Percentiles rank a stretch among this genome's conserved stretches.
phyloP scores from a whole-genome alignment of 371 early-diverging fungal genomes.

The Choanephora cucurbitarum region DNA sequence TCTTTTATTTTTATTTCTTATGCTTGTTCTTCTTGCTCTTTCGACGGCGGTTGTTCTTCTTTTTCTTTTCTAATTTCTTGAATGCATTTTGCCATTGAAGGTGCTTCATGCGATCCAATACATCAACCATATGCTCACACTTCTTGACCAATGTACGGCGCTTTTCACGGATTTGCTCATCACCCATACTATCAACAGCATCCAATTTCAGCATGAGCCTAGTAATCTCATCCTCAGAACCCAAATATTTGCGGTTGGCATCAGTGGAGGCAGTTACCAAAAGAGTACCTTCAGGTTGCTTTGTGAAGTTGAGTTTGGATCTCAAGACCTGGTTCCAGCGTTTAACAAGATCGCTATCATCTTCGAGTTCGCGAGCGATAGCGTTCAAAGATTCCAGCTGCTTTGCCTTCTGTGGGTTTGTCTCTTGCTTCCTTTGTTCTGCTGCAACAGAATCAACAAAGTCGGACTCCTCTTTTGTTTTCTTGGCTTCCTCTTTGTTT shows the following conservation, averaged over 20 bases:
- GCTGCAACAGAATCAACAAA: constrained; percentile 20
- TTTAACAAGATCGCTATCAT: constrained; percentile 8
- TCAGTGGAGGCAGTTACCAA: constrained; percentile 23
- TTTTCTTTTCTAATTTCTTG: not conserved
- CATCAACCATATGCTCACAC: constrained; percentile 34
- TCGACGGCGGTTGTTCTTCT: not conserved
- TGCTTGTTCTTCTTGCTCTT: not conserved
- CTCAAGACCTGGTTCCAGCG: constrained; percentile 10
- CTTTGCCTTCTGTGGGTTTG: constrained; percentile 11
- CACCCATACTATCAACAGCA: constrained; percentile 36
- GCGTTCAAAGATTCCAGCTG: constrained; percentile 3
- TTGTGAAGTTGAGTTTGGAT: constrained; percentile 10
- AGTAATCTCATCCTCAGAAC: constrained; percentile 35
- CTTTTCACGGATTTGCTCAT: constrained; percentile 30
- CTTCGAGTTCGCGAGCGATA: constrained; percentile 1
- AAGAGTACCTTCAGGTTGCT: constrained; percentile 17
- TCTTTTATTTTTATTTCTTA: not conserved
- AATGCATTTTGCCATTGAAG: constrained; percentile 36
- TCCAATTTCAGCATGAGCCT: constrained; percentile 39
- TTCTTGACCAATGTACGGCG: constrained; percentile 33
- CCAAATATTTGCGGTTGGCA: constrained; percentile 26
- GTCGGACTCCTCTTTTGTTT: constrained; percentile 3
- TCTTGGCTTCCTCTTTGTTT: not conserved
- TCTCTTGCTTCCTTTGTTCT: constrained; percentile 15
- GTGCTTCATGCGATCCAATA: constrained; percentile 42